Conservation (phyloP, 176 grass and related monocot species). For the Canna indica region DNA sequence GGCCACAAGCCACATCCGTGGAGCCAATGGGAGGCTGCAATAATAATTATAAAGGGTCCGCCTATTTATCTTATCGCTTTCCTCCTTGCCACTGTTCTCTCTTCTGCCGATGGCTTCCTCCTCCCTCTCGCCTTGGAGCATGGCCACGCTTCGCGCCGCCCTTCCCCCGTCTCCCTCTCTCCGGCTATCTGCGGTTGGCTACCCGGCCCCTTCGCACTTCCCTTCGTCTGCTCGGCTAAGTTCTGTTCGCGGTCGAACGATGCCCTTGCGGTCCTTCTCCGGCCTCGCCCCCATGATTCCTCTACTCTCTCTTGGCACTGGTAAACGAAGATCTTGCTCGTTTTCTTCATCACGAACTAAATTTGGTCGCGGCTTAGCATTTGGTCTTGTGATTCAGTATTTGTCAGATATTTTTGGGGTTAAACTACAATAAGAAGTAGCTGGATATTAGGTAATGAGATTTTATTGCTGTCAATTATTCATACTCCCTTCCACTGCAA, state of each 20-base stretch:
- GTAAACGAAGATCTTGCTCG: constrained; percentile 18
- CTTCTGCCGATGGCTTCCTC: constrained; percentile 48
- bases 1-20: too few species aligned
- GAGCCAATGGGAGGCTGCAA: too few species aligned
- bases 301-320: constrained; percentile 27
- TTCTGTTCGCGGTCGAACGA: constrained; percentile 10
- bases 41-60: too few species aligned
- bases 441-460: too few species aligned
- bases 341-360: background rate
- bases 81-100: background rate
- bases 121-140: constrained; percentile 46
- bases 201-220: constrained; percentile 2
- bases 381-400: background rate
- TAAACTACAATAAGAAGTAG: too few species aligned
- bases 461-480: too few species aligned
- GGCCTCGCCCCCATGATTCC: constrained; percentile 34
- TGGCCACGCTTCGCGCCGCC: constrained; percentile 36
- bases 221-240: background rate
- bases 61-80: constrained; percentile 2
- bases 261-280: constrained; percentile 40
- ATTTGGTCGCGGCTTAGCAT: background rate
- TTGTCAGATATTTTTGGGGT: background rate
- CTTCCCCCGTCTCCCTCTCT: constrained; percentile 33
- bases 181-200: constrained; percentile 1
- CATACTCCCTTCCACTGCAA: background rate